Evolutionary conservation across 2,329 filamentous ascomycete genomes (phyloP).

Genomic region (Biscogniauxia sp.): DNA sequence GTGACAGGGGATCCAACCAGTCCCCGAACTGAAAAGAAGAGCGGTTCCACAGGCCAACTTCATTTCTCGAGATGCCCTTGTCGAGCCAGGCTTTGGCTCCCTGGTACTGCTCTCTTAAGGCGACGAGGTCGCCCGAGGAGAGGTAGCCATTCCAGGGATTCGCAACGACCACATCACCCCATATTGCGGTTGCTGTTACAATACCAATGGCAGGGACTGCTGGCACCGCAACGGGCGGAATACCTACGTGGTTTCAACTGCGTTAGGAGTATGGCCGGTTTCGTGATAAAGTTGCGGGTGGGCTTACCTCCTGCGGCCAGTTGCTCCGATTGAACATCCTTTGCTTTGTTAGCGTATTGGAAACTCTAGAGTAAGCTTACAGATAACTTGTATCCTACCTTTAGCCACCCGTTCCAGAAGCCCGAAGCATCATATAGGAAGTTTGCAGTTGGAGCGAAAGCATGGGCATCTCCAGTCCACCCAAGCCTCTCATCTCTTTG

Average conservation of each 20-base stretch:
- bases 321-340: slow-evolving; percentile 41
- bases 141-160: slow-evolving; percentile 42
- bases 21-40: slow-evolving; percentile 41
- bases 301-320: slow-evolving; percentile 23
- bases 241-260: slow-evolving; percentile 12
- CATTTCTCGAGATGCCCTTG: slow-evolving; percentile 33
- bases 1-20: slow-evolving; percentile 48
- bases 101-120: slow-evolving; percentile 38
- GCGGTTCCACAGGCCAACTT: slow-evolving; percentile 40
- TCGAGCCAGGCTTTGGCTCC: slow-evolving; percentile 42
- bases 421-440: slow-evolving; percentile 53
- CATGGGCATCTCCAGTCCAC: slow-evolving; percentile 48
- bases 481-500: slow-evolving; percentile 50
- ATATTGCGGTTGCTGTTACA: slow-evolving; percentile 34
- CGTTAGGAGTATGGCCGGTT: neutral
- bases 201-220: slow-evolving; percentile 23
- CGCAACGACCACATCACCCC: slow-evolving; percentile 43
- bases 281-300: slow-evolving; percentile 1
- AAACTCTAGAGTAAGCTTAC: too few relatives aligned
- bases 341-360: neutral
- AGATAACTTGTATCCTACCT: slow-evolving; percentile 13
- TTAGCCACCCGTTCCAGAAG: slow-evolving; percentile 49
- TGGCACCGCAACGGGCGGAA: slow-evolving; percentile 31
- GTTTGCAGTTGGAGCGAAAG: slow-evolving; percentile 47
- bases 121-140: slow-evolving; percentile 35